Base-by-base conservation (phyloP, 2,329 filamentous ascomycete genomes). In the Fusarium graminum region DNA sequence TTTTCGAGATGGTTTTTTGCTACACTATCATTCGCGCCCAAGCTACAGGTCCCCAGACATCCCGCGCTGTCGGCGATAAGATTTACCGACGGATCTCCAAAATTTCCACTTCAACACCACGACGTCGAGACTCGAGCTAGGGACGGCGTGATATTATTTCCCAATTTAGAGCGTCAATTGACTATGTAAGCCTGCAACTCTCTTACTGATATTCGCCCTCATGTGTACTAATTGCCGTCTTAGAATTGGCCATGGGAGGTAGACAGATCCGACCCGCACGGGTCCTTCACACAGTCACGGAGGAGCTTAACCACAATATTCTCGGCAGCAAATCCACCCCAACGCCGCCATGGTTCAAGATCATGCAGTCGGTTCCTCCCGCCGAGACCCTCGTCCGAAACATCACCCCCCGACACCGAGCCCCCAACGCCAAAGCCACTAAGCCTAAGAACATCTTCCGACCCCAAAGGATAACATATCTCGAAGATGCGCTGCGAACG, bases 401-500 rank as follows among this genome's bases (percentile, higher is more conserved):
- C 7, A 76, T 85, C 53, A 81, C 86, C 4, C 75, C 80, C 16
- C 80, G 82, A 54, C 85, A 86, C 72, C 76, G 75, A 45, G 52
- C 71, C 26, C 68, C 70, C 6, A 75, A 79, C 59, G 75, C 76
- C n/a, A 87, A 84, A 72, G 59, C 71, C 29, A 79, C 80, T 50
- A 82, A 84, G 76, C 84, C 90, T 29, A 93, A 88, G 78, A 88
- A 89, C 70, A 81, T 97, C 72, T 98, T 94, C 82, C 88, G 89
- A 71, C 95, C 95, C 2, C 86, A 93, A 67, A 80, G 83, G 58
- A 89, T 99, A 66, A 81, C 81, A 52, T 97, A 95, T 76, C 87
- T 91, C 61, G 95, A 99, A 78, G 95, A 99, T 79, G 79, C 81
- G 61, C 83, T 99, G 74, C 90, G 95, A 66, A 83, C 80, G 69